Base-by-base conservation (phyloP, 495 filamentous ascomycete genomes). In the Haplographium delicatum region DNA sequence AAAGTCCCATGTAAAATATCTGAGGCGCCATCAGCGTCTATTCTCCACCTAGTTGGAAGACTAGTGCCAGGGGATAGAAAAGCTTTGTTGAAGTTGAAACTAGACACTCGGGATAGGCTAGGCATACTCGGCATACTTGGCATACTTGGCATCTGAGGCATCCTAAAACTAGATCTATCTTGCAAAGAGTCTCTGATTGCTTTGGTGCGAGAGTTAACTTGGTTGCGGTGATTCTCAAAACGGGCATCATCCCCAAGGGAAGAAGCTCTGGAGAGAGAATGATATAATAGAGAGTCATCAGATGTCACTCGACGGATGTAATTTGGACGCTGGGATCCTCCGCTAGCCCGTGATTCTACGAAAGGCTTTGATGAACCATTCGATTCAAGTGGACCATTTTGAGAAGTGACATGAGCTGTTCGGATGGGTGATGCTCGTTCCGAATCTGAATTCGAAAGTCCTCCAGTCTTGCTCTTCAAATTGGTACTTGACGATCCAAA, bases 171-270 rank as follows among this genome's bases (percentile, higher is more conserved):
- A 9, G 84, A 73, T 37, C 64, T 82, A 60, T 91, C 91, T 64
- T 83, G 81, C 52, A 83, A 79, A 63, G 82, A 94, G 62, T 97
- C 91, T 59, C 81, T 85, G 65, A 97, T 93, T 2, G 91, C 91
- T 68, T 95, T 95, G 57, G 93, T 70, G 24, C 91, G 78, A 49
- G 85, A 88, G 57, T 96, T 97, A 47, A 89, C 83, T 61, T 88
- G 82, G 42, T 82, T 78, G 38, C 83, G 79, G 5, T 94, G 79
- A 67, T 91, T 73, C 43, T 84, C 77, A 65, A 91, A 97, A 37
- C 84, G 79, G n/a, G 80, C 76, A 53, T 93, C 89, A 59, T 96
- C 88, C 2, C 91, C 91, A 5, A 94, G 70, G 1, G 91, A 94
- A 0, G 90, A 89, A 0, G 83, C 83, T 6, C 79, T 72, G 0